Percentiles rank a stretch among this genome's conserved stretches.
Evolutionary conservation across 129 eudicot genomes (phyloP).

Genomic region (Solidago caesia): DNA sequence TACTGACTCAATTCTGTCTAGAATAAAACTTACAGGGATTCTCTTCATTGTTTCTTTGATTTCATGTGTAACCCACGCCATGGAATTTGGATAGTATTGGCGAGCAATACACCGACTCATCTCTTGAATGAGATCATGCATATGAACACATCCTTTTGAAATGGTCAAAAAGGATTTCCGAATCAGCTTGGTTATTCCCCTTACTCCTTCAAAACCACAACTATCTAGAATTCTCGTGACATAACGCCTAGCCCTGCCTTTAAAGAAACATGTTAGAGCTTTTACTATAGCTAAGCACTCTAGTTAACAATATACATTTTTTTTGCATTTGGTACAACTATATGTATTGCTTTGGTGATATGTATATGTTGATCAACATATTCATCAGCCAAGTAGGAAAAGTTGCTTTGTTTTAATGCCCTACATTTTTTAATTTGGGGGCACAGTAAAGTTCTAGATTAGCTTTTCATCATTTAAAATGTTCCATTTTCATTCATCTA

Average conservation of each 20-base stretch:
- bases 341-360: too few relatives aligned
- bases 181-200: neutral
- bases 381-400: too few relatives aligned
- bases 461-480: too few relatives aligned
- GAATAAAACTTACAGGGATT: neutral
- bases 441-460: neutral
- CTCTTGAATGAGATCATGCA: constrained; percentile 8
- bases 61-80: neutral
- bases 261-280: neutral
- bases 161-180: neutral
- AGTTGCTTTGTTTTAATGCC: too few relatives aligned
- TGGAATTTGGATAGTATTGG: neutral
- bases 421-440: too few relatives aligned
- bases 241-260: neutral
- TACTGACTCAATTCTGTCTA: neutral
- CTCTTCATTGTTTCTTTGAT: neutral
- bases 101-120: neutral
- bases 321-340: too few relatives aligned
- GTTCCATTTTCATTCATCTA: too few relatives aligned
- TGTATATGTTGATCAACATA: too few relatives aligned
- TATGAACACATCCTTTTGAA: neutral
- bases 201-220: neutral
- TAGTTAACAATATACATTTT: too few relatives aligned
- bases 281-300: too few relatives aligned
- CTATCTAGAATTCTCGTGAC: constrained; percentile 3